Evolutionary conservation across 2,329 filamentous ascomycete species (phyloP), one percentile per base, ranked within the genome.

Genomic region (Biscogniauxia marginata): DNA sequence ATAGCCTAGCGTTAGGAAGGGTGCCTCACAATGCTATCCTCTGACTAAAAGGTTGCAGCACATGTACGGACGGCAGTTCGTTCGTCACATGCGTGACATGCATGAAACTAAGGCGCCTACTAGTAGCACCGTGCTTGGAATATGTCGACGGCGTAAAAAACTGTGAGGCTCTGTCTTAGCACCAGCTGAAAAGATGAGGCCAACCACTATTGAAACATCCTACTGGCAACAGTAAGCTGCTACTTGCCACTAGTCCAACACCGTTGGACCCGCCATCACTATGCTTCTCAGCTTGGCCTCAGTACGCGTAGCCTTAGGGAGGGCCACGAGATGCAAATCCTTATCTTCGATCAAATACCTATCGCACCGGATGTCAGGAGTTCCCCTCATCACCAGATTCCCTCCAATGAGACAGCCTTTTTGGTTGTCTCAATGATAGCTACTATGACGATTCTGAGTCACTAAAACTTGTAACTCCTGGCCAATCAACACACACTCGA

Each of bases 141-240:
- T 39, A 19, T 51, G 52, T 58, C 49, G 51, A 48, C 30, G 52
- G 46, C 48, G 48, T 23, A 2, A 45, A 34, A 34, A n/a, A 20
- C n/a, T 30, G 46, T 43, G 20, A 54, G 43, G 46, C 49, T 57
- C 45, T 45, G 44, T 52, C 19, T 24, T 50, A 23, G 51, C 23
- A 23, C 34, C 46, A 58, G 56, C 59, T 61, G 55, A 61, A 53
- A 53, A 59, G 20, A 55, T 43, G 59, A 63, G 61, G 61, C 59
- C 59, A 56, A 56, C 54, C 39, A 44, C 50, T 52, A 21, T 34
- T 45, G 23, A 50, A 49, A 47, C 24, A 23, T 50, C n/a, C 25
- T 50, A 49, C 50, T 51, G 45, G 22, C 53, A 43, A 22, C 34
- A 44, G 23, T 24, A 46, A 21, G 46, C 19, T 49, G 54, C 23